Percentiles rank a stretch among this genome's conserved stretches.
Conservation (phyloP, 805 yeast species). For the Diddensiella santjacobensis region DNA sequence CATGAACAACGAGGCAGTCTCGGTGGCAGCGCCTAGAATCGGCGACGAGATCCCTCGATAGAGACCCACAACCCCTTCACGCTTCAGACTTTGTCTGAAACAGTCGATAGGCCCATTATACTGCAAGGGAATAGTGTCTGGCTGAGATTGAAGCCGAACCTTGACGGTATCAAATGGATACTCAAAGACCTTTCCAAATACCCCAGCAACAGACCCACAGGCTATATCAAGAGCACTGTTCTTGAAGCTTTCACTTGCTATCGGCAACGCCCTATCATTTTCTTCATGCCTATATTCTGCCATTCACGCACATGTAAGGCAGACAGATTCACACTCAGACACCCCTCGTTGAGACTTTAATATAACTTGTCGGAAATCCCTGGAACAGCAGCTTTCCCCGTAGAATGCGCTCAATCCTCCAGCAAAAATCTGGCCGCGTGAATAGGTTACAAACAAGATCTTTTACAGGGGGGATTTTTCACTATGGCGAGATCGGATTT, state of each 20-base stretch:
- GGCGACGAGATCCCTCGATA: conserved; percentile 81
- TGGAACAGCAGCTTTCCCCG: too few species aligned
- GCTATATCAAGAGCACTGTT: conserved; percentile 23
- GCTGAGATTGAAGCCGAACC: conserved; percentile 79
- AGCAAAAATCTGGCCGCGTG: too few species aligned
- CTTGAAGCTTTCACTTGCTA: neutral
- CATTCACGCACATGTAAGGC: too few species aligned
- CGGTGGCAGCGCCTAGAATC: conserved; percentile 83
- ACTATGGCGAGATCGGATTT: too few species aligned
- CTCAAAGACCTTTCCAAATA: conserved; percentile 77
- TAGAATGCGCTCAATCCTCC: too few species aligned
- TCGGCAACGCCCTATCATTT: neutral
- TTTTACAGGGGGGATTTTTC: too few species aligned
- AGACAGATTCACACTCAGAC: too few species aligned
- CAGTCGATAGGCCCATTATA: conserved; percentile 64
- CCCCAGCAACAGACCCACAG: conserved; percentile 58
- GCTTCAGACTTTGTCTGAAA: conserved; percentile 52
- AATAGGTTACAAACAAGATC: too few species aligned
- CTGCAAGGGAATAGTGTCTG: conserved; percentile 44
- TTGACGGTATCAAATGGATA: conserved; percentile 92
- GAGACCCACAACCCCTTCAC: conserved; percentile 77
- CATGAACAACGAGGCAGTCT: conserved; percentile 75
- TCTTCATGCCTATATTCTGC: neutral
- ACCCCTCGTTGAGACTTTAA: too few species aligned
- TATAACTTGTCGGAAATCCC: too few species aligned